Evolutionary conservation across 1,284 basidiomycete genomes (phyloP).

Genomic region (Ceratorhiza oryzae-sativae): DNA sequence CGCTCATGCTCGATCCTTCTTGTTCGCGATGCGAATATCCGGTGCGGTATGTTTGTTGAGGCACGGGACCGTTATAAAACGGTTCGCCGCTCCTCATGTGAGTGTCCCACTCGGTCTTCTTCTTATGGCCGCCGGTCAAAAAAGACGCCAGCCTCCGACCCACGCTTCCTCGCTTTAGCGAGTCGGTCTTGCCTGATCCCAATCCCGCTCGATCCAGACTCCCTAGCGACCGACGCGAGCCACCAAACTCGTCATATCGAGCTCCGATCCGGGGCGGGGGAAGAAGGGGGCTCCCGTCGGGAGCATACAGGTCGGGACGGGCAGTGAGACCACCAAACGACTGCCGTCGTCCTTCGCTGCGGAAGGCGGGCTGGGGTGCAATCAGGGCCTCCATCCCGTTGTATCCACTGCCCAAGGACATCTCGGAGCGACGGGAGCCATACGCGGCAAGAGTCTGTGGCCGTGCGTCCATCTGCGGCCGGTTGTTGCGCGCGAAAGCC

Average conservation of each 20-base stretch:
- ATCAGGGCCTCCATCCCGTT: slow-evolving; percentile 58
- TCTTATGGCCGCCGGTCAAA: slow-evolving; percentile 24
- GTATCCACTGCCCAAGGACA: slow-evolving; percentile 54
- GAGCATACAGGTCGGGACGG: slow-evolving; percentile 43
- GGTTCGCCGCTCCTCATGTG: slow-evolving; percentile 1
- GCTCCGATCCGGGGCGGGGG: slow-evolving; percentile 47
- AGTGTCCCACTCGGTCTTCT: slow-evolving; percentile 21
- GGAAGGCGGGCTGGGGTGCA: slow-evolving; percentile 70
- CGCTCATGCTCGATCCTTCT: slow-evolving; percentile 28
- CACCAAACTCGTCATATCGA: slow-evolving; percentile 67
- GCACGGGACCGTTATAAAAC: not conserved
- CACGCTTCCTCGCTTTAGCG: slow-evolving; percentile 29
- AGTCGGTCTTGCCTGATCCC: slow-evolving; percentile 9
- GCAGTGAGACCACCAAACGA: slow-evolving; percentile 70
- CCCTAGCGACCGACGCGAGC: slow-evolving; percentile 65
- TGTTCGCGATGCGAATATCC: slow-evolving; percentile 11
- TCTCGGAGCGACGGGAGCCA: slow-evolving; percentile 46
- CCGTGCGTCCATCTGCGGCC: slow-evolving; percentile 71
- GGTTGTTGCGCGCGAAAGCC: slow-evolving; percentile 49
- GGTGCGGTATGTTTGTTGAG: not conserved
- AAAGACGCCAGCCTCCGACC: slow-evolving; percentile 31
- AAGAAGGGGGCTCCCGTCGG: slow-evolving; percentile 51
- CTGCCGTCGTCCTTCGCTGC: slow-evolving; percentile 66
- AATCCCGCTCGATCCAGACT: slow-evolving; percentile 59
- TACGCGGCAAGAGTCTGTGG: slow-evolving; percentile 55